Evolutionary conservation across 306 rosid genomes (phyloP).

Genomic region (Trifolium dubium): DNA sequence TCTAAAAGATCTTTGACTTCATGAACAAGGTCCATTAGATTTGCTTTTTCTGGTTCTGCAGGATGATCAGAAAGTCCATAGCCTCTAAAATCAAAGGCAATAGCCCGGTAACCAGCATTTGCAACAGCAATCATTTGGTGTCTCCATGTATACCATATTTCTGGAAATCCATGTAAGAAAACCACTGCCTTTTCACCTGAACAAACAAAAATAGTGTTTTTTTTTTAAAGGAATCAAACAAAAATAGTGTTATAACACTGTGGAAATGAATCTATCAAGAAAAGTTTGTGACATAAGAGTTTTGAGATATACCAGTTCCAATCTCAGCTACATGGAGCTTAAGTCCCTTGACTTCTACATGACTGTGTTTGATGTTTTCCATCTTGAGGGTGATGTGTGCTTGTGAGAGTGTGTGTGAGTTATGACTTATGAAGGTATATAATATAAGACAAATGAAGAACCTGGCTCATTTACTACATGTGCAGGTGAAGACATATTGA

Average conservation of each 20-base stretch:
- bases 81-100: slow-evolving; percentile 76
- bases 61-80: slow-evolving; percentile 83
- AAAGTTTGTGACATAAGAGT: too few species aligned
- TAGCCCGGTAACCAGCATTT: slow-evolving; percentile 65
- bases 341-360: slow-evolving; percentile 66
- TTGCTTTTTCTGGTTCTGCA: slow-evolving; percentile 54
- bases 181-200: slow-evolving; percentile 68
- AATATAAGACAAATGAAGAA: slow-evolving; percentile 10
- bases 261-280: not conserved
- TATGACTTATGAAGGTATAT: not conserved
- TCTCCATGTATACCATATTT: slow-evolving; percentile 85
- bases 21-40: slow-evolving; percentile 48
- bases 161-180: slow-evolving; percentile 86
- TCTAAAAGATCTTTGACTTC: slow-evolving; percentile 61
- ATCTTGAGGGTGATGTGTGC: slow-evolving; percentile 31
- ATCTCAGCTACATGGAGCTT: slow-evolving; percentile 75
- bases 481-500: not conserved
- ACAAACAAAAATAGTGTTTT: not conserved
- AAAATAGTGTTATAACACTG: not conserved
- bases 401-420: not conserved
- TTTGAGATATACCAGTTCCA: slow-evolving; percentile 53
- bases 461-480: not conserved
- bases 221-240: too few species aligned
- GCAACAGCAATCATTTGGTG: slow-evolving; percentile 76
- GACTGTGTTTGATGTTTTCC: slow-evolving; percentile 66